Conservation (phyloP, 1,284 basidiomycete species). For the Phylloboletellus chloephorus region DNA sequence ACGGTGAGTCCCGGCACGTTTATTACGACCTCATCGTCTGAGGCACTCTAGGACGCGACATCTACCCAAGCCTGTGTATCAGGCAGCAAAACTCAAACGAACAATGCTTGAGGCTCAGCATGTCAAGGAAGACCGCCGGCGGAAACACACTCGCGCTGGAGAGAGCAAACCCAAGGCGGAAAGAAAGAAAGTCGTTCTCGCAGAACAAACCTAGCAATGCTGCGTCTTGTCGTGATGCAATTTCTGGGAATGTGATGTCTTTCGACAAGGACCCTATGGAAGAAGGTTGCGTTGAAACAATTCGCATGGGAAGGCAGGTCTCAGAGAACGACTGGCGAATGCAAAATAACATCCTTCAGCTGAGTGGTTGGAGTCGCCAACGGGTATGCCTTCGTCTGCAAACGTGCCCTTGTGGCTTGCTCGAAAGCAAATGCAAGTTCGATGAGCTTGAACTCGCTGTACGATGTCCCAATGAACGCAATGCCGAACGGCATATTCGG, state of each 20-base stretch:
- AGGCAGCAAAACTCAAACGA: slow-evolving; percentile 81
- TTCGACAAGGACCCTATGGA: slow-evolving; percentile 1
- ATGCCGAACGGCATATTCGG: slow-evolving; percentile 50
- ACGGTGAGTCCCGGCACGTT: slow-evolving; percentile 45
- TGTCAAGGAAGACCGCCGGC: slow-evolving; percentile 90
- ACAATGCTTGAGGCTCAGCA: slow-evolving; percentile 89
- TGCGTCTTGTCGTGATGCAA: slow-evolving; percentile 10
- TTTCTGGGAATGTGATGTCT: slow-evolving; percentile 9
- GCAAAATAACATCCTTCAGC: slow-evolving; percentile 37
- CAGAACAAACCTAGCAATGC: slow-evolving; percentile 59
- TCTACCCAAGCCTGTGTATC: slow-evolving; percentile 86
- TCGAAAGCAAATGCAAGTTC: slow-evolving; percentile 50
- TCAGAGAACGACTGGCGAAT: background rate
- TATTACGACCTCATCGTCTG: slow-evolving; percentile 6
- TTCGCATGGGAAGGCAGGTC: slow-evolving; percentile 5
- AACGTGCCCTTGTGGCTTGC: slow-evolving; percentile 47
- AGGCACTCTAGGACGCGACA: slow-evolving; percentile 66
- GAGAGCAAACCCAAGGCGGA: slow-evolving; percentile 89
- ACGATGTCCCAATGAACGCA: slow-evolving; percentile 47
- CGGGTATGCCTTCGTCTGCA: slow-evolving; percentile 38
- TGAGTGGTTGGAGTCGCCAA: slow-evolving; percentile 48
- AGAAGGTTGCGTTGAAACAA: background rate
- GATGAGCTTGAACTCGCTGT: slow-evolving; percentile 46
- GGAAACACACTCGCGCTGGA: slow-evolving; percentile 83
- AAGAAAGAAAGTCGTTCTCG: slow-evolving; percentile 79